Conservation (phyloP, 2,329 filamentous ascomycete species). For the Elsinoe perseae region DNA sequence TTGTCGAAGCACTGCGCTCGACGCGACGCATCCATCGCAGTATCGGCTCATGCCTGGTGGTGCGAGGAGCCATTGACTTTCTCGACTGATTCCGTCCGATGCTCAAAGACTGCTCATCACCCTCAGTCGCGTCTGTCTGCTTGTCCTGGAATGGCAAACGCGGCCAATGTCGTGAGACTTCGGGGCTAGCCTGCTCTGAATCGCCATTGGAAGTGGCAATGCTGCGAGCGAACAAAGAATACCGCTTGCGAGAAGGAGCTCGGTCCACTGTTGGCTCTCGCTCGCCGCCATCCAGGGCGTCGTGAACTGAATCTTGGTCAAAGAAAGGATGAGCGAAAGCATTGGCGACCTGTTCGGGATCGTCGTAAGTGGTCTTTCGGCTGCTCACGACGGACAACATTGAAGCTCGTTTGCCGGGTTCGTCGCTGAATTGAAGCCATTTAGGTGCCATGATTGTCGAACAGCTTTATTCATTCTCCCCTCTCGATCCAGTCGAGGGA, state of each 20-base stretch:
- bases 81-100: constrained; percentile 15
- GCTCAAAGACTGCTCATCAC: constrained; percentile 11
- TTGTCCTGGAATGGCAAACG: constrained; percentile 16
- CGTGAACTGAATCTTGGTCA: constrained; percentile 8
- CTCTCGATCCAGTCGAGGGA: constrained; percentile 11
- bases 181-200: constrained; percentile 1
- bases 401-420: constrained; percentile 14
- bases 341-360: not conserved
- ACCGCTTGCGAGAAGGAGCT: constrained; percentile 10
- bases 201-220: constrained; percentile 10
- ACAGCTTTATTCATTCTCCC: constrained; percentile 7
- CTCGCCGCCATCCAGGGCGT: not conserved
- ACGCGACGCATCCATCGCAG: constrained; percentile 19
- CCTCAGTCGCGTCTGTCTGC: not conserved
- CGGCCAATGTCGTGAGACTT: constrained; percentile 7
- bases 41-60: constrained; percentile 16
- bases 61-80: not conserved
- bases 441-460: constrained; percentile 14
- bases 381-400: constrained; percentile 13
- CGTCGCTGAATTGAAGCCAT: constrained; percentile 14
- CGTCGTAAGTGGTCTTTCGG: constrained; percentile 3
- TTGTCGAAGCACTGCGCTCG: constrained; percentile 15
- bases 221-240: constrained; percentile 15
- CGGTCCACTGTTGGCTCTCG: constrained; percentile 1
- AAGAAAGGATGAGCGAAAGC: constrained; percentile 11